Conservation (phyloP, 345 rosid species). For the Eucalyptus tenuipes region DNA sequence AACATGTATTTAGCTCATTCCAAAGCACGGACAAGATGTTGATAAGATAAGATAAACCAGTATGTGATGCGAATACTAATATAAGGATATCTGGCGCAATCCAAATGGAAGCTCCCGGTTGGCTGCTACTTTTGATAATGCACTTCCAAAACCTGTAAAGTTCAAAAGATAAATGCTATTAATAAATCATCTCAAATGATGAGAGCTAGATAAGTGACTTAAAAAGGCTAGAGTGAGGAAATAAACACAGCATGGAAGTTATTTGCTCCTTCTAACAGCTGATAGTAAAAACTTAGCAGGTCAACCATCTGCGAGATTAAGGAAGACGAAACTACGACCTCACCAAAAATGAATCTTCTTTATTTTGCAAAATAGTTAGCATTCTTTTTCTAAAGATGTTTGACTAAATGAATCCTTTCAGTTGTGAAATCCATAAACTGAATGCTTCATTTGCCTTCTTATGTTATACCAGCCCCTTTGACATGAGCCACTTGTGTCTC, state of each 20-base stretch:
- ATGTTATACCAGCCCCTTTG: not conserved
- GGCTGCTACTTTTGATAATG: constrained; percentile 68
- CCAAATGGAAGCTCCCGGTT: constrained; percentile 64
- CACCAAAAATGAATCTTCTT: not conserved
- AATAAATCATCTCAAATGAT: not conserved
- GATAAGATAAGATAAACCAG: not conserved
- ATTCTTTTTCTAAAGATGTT: not conserved
- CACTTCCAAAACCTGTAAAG: constrained; percentile 66
- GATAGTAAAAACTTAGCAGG: not conserved
- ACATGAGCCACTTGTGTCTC: not conserved
- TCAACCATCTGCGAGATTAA: not conserved
- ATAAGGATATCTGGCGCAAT: constrained; percentile 89
- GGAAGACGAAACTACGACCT: not conserved
- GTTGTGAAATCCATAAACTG: not conserved
- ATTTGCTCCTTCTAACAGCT: not conserved
- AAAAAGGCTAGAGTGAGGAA: not conserved
- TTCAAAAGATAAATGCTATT: not conserved
- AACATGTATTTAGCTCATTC: not conserved
- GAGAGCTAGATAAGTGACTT: not conserved
- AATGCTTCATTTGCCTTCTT: not conserved
- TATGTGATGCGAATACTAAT: not conserved
- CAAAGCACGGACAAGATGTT: not conserved
- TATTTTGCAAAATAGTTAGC: not conserved
- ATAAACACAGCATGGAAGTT: not conserved
- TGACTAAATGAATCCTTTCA: not conserved